Base-by-base conservation (phyloP, 2,329 filamentous ascomycete genomes). In the Mollisiaceae sp. region DNA sequence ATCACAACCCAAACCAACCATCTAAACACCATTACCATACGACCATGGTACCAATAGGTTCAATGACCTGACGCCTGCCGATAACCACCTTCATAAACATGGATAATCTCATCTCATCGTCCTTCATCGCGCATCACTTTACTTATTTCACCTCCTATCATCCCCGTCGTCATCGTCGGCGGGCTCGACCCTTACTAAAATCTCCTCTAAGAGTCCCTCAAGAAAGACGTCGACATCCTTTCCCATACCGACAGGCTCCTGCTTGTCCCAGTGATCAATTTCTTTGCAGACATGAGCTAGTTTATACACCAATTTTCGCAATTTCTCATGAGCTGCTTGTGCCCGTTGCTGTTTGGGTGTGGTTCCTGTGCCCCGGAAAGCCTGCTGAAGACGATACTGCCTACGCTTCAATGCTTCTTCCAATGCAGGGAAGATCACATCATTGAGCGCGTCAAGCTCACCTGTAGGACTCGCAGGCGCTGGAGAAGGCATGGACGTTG, bases 131-230 rank as follows among this genome's bases (percentile, higher is more conserved):
- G 38, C 57, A 38, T 63, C 50, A 36, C 32, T 43, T 47, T 52
- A 59, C n/a, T 20, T 54, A 36, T 62, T 39, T 70, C 67, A 72
- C 70, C 69, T 56, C 66, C 57, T 65, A 14, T 71, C 68, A 63
- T 73, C 64, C 52, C 32, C 63, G 18, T 74, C 73, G 38, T 75
- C 75, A 62, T 77, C 75, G 70, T 88, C 86, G 67, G 93, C 83
- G 4, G 94, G 92, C 80, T 98, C 94, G 15, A 98, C 92, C 63
- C 95, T 82, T 41, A 97, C 93, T 24, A 99, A 81, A 27, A 99
- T 90, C 81, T 99, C 95, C 77, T 99, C 95, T 39, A 99, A 81
- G 68, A 98, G 86, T 0, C 94, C 94, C 77, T 99, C 95, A 8
- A 98, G 79, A 72, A 98, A 96, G 0, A 91, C 92, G 54, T 89